A percentile compares a stretch with the other conserved stretches of the same genome.
Evolutionary conservation across 2,329 filamentous ascomycete genomes (phyloP).

Genomic region (Colletotrichum filicis): DNA sequence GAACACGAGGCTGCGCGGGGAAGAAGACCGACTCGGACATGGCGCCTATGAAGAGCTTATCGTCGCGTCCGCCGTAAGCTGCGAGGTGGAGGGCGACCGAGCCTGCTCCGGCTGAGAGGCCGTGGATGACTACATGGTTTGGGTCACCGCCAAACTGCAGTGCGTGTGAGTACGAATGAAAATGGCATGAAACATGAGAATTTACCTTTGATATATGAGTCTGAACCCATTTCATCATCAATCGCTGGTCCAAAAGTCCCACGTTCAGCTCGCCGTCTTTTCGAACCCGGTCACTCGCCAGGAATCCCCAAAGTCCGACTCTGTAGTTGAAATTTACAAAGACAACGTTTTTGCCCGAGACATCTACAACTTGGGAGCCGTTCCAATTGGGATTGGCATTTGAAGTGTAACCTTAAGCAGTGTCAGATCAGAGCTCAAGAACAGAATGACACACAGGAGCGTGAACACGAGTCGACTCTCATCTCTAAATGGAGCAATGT

Average conservation of each 20-base stretch:
- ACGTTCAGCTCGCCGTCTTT: conserved; percentile 69
- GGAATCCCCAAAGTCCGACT: conserved; percentile 71
- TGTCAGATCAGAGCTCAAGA: not conserved
- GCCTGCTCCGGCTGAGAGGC: conserved; percentile 70
- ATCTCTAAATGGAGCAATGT: not conserved
- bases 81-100: conserved; percentile 65
- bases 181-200: not conserved
- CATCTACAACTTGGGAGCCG: conserved; percentile 56
- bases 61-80: conserved; percentile 57
- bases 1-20: conserved; percentile 56
- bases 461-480: not conserved
- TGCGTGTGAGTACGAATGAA: not conserved
- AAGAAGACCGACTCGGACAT: conserved; percentile 62
- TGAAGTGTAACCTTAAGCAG: conserved; percentile 51
- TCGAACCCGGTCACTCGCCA: conserved; percentile 66
- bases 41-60: conserved; percentile 57
- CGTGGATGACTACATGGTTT: conserved; percentile 68
- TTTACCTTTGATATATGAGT: conserved; percentile 63
- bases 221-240: conserved; percentile 70
- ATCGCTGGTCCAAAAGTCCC: conserved; percentile 72
- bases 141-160: conserved; percentile 67
- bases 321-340: conserved; percentile 73
- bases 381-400: conserved; percentile 65
- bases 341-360: conserved; percentile 58
- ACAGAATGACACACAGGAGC: not conserved